Percentiles rank a stretch among this genome's conserved stretches.
Conservation (phyloP, 176 grass and related monocot species). For the Oryza punctata region DNA sequence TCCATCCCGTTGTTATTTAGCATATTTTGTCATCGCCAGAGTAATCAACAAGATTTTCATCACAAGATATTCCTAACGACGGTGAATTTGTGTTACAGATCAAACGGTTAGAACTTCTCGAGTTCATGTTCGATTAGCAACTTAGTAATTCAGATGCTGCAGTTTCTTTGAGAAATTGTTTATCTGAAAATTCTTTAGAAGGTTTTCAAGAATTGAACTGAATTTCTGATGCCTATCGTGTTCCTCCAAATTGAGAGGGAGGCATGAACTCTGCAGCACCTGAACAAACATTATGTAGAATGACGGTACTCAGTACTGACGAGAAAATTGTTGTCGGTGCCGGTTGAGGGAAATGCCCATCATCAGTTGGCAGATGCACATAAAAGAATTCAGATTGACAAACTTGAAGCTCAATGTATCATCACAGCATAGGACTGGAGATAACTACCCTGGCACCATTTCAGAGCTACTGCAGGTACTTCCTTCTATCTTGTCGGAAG, state of each 20-base stretch:
- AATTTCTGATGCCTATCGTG: background rate
- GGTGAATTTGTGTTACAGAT: background rate
- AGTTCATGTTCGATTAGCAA: background rate
- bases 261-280: background rate
- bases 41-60: background rate
- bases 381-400: no score
- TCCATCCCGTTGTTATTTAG: background rate
- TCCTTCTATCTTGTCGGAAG: background rate
- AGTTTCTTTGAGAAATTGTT: background rate
- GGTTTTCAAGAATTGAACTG: background rate
- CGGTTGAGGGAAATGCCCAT: background rate
- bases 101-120: background rate
- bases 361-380: background rate
- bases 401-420: background rate
- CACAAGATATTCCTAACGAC: background rate
- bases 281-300: background rate
- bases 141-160: background rate
- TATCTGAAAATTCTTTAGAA: background rate
- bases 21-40: background rate
- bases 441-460: background rate
- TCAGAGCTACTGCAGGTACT: background rate
- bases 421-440: no score
- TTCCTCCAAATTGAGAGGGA: no score
- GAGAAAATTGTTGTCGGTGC: background rate
- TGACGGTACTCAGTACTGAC: background rate